These are phyloP conservation scores for Fraxinus floribunda DNA, from an alignment of 305 asterid genomes.

Conservation along the genomic window DNA sequence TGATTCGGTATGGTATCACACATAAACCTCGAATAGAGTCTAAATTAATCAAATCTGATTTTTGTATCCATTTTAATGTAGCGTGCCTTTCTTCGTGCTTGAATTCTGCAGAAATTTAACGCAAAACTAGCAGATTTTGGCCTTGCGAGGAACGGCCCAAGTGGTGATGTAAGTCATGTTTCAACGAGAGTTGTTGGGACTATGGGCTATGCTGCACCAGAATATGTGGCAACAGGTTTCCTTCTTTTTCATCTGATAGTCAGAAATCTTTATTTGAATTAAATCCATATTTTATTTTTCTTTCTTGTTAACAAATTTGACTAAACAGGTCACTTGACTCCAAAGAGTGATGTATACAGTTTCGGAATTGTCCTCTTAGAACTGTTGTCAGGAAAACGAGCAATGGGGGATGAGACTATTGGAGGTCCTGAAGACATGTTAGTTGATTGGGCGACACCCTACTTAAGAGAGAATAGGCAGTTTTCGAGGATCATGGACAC, in stretches of 20 bases:
- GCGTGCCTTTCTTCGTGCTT: background rate
- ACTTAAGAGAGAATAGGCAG: constrained; percentile 54
- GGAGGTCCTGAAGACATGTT: constrained; percentile 63
- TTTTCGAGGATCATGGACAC: constrained; percentile 80
- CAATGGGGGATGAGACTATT: constrained; percentile 55
- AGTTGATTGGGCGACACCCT: constrained; percentile 82
- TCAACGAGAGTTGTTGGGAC: constrained; percentile 81
- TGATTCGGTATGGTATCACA: constrained; percentile 53
- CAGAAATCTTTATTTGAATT: background rate
- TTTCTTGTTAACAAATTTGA: background rate
- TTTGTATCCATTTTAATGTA: background rate
- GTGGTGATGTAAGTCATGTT: constrained; percentile 74
- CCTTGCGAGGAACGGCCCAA: constrained; percentile 86
- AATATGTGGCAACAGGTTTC: constrained; percentile 76
- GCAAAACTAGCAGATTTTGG: constrained; percentile 95
- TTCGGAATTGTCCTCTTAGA: constrained; percentile 73
- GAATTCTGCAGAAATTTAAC: constrained; percentile 58
- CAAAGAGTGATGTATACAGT: constrained; percentile 75
- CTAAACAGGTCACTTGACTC: constrained; percentile 61
- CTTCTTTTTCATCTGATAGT: background rate
- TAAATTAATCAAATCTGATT: background rate
- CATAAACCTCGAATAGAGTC: background rate
- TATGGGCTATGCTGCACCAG: constrained; percentile 88
- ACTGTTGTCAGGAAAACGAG: constrained; percentile 69
- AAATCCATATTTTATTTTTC: background rate